Conservation (phyloP, 805 yeast genomes). For the Vanderwaltozyma tropicalis region DNA sequence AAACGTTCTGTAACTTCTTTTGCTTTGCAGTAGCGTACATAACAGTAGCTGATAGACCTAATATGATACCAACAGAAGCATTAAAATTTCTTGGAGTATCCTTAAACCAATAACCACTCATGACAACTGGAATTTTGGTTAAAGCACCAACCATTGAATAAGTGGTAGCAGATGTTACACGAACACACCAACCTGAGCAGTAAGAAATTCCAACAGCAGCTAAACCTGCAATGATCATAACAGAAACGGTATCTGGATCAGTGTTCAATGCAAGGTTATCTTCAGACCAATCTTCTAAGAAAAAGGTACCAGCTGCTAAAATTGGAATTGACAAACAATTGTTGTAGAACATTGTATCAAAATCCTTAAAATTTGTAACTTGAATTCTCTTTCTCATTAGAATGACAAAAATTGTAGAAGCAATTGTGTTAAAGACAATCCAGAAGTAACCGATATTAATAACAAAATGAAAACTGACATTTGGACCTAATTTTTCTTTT, state of each 20-base stretch:
- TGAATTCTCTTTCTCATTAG: conserved; percentile 92
- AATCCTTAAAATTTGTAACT: conserved; percentile 85
- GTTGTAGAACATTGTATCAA: conserved; percentile 94
- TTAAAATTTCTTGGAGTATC: conserved; percentile 85
- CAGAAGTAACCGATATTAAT: conserved; percentile 72
- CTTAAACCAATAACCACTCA: conserved; percentile 82
- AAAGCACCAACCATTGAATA: conserved; percentile 97
- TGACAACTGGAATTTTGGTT: conserved; percentile 89
- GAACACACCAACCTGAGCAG: conserved; percentile 97
- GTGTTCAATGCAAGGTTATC: conserved; percentile 63
- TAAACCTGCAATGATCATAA: conserved; percentile 80
- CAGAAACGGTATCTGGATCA: conserved; percentile 53
- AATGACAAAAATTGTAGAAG: conserved; percentile 82
- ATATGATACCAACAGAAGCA: conserved; percentile 72
- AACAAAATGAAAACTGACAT: conserved; percentile 28
- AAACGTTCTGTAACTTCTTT: conserved; percentile 45
- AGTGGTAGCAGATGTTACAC: conserved; percentile 92
- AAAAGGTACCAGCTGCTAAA: conserved; percentile 55
- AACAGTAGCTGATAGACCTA: conserved; percentile 86
- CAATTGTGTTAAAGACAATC: conserved; percentile 86
- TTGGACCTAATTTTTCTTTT: conserved; percentile 16
- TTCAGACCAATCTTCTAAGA: conserved; percentile 83
- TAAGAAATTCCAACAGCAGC: conserved; percentile 90
- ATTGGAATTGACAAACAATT: conserved; percentile 84
- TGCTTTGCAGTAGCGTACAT: conserved; percentile 89